These are phyloP conservation scores for Irpex sp. DNA, from an alignment of 1,284 basidiomycete genomes.

Conservation along the genomic window DNA sequence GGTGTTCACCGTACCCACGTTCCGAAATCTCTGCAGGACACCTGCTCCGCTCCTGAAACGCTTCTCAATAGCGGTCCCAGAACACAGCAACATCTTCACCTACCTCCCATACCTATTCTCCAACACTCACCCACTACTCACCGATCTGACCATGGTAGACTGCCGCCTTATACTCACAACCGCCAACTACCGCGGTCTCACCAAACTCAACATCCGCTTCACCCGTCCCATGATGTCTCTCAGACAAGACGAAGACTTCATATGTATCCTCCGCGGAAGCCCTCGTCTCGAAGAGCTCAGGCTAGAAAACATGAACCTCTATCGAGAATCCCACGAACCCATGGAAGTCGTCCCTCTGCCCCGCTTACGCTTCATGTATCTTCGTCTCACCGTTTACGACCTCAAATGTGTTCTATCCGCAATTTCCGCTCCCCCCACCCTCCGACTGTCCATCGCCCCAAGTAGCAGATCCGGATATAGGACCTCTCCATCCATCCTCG, in stretches of 20 bases:
- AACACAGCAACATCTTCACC: neutral
- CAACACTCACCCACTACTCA: neutral
- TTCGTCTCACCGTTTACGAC: neutral
- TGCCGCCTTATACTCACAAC: conserved; percentile 2
- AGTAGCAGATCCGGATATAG: neutral
- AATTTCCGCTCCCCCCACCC: neutral
- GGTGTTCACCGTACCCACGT: neutral
- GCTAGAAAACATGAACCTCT: neutral
- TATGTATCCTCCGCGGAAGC: neutral
- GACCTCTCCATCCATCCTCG: neutral
- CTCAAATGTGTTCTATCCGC: neutral
- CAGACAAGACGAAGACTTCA: neutral
- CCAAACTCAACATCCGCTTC: conserved; percentile 3
- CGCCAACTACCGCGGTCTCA: conserved; percentile 2
- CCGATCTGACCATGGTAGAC: neutral
- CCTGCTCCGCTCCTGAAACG: neutral
- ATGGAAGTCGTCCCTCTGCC: neutral
- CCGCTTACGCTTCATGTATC: neutral
- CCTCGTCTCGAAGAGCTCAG: conserved; percentile 3
- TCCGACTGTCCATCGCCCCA: neutral
- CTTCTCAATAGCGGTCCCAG: neutral
- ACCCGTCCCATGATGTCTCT: neutral
- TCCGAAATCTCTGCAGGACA: neutral
- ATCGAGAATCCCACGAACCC: neutral
- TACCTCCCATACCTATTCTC: conserved; percentile 3